These are phyloP conservation scores for Microdochium trichocladiopsis DNA, from an alignment of 2,329 filamentous ascomycete genomes.

Conservation along the genomic window DNA sequence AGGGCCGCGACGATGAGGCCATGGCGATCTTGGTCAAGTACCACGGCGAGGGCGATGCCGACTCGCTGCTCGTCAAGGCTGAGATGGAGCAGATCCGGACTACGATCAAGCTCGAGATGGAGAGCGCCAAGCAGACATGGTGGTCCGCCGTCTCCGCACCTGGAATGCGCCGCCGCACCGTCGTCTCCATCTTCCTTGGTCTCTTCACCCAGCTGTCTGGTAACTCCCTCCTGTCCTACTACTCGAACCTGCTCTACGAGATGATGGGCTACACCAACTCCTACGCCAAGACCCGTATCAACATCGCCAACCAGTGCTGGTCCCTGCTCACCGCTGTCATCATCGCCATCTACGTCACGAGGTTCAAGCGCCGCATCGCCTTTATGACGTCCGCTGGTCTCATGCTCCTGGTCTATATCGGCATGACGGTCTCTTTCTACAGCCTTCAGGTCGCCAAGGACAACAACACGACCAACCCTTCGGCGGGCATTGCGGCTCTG, in stretches of 20 bases:
- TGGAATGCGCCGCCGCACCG: slow-evolving; percentile 29
- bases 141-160: slow-evolving; percentile 28
- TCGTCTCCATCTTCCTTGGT: slow-evolving; percentile 28
- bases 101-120: slow-evolving; percentile 45
- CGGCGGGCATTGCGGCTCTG: slow-evolving; percentile 27
- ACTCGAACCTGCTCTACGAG: slow-evolving; percentile 12
- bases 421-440: slow-evolving; percentile 42
- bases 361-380: slow-evolving; percentile 26
- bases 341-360: slow-evolving; percentile 31
- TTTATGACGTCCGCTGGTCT: slow-evolving; percentile 30
- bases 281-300: slow-evolving; percentile 36
- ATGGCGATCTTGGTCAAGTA: slow-evolving; percentile 1
- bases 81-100: slow-evolving; percentile 13
- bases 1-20: slow-evolving; percentile 3
- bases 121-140: slow-evolving; percentile 39
- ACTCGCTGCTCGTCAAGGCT: not conserved
- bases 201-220: slow-evolving; percentile 33
- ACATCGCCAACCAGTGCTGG: slow-evolving; percentile 37
- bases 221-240: slow-evolving; percentile 33
- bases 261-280: slow-evolving; percentile 35
- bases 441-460: slow-evolving; percentile 21
- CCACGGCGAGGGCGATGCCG: slow-evolving; percentile 2
- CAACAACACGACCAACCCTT: slow-evolving; percentile 16
- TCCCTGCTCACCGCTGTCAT: slow-evolving; percentile 30
- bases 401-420: slow-evolving; percentile 39